Evolutionary conservation across 1,284 basidiomycete genomes (phyloP).

Genomic region (Apiotrichum laibachii): DNA sequence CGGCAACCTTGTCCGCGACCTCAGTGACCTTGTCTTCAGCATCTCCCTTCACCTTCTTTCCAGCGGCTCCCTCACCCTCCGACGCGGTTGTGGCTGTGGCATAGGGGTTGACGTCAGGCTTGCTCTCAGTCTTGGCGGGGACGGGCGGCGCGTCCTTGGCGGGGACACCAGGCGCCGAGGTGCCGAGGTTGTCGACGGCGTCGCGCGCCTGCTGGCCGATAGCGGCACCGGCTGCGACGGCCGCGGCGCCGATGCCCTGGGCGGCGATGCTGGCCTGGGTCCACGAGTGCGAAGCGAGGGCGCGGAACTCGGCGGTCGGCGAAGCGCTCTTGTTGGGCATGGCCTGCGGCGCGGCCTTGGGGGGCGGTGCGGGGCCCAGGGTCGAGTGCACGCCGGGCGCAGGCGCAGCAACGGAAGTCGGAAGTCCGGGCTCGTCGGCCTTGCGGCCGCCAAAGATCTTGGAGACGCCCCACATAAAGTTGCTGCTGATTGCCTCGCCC

Average conservation of each 20-base stretch:
- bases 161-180: background rate
- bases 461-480: constrained; percentile 5
- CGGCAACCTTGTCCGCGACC: background rate
- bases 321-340: background rate
- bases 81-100: background rate
- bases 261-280: constrained; percentile 44
- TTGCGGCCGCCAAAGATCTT: constrained; percentile 2
- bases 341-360: constrained; percentile 1
- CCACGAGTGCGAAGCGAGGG: constrained; percentile 40
- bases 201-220: constrained; percentile 38
- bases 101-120: background rate
- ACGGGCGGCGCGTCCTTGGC: constrained; percentile 9
- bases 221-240: constrained; percentile 35
- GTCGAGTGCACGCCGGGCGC: constrained; percentile 19
- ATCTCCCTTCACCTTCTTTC: background rate
- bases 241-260: constrained; percentile 38
- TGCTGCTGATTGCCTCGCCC: constrained; percentile 43
- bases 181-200: constrained; percentile 30
- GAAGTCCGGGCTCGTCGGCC: background rate
- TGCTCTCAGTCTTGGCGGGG: background rate
- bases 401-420: constrained; percentile 17
- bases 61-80: background rate
- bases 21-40: constrained; percentile 4
- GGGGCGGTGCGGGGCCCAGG: constrained; percentile 14
- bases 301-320: constrained; percentile 13